Conservation (phyloP, 495 filamentous ascomycete species). For the Aspergillus diversus region DNA sequence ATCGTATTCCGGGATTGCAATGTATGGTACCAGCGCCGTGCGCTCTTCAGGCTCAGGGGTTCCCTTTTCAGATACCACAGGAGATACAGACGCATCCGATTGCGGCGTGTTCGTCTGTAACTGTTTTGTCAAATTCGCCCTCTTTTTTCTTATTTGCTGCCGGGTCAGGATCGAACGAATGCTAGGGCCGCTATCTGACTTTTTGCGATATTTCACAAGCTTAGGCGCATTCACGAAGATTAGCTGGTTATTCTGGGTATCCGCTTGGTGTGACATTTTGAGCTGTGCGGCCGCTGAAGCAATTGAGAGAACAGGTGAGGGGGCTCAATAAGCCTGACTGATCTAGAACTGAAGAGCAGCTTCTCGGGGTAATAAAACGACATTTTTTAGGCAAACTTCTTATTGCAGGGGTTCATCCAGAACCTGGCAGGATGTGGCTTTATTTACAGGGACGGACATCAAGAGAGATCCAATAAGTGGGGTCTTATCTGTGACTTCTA, state of each 20-base stretch:
- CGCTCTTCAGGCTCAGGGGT: background rate
- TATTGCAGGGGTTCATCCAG: no score
- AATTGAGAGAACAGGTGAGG: background rate
- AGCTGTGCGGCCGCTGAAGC: background rate
- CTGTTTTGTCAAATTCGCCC: background rate
- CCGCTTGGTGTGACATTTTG: background rate
- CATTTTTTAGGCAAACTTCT: no score
- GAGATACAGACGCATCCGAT: background rate
- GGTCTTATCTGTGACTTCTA: no score
- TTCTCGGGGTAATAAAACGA: background rate
- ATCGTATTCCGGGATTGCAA: background rate
- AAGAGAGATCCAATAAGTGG: no score
- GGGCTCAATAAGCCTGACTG: background rate
- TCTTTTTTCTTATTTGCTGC: slow-evolving; percentile 3
- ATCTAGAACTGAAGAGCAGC: background rate
- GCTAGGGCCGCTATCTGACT: slow-evolving; percentile 1
- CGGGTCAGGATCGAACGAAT: background rate
- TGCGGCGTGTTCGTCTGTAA: background rate
- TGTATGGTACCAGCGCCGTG: background rate
- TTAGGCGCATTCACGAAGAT: slow-evolving; percentile 9
- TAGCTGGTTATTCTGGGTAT: background rate
- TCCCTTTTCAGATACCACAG: background rate
- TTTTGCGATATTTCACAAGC: background rate
- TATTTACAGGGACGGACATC: no score
- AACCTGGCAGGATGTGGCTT: no score